Base-by-base conservation (phyloP, 805 yeast species). In the Candida suzukii region DNA sequence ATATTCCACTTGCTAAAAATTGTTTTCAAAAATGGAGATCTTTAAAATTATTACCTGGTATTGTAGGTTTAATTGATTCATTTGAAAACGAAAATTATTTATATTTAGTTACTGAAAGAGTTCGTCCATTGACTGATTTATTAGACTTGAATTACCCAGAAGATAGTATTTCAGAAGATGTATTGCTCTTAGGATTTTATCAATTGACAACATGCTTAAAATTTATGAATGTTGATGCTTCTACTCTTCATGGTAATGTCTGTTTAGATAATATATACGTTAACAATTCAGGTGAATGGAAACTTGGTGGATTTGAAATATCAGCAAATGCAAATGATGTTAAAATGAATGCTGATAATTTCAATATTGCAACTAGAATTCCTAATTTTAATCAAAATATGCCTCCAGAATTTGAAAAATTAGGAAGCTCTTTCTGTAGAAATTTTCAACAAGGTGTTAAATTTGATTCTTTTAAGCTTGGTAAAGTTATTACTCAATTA, bases 301-400 rank as follows among this genome's bases (percentile, higher is more conserved):
- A 78, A 44, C 56, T 90, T 22, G 83, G 84, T 44, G 95, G 96
- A 1, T 78, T 88, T 52, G 97, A 90, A 58, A 58, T 81, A 1
- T 61, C 78, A 28, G 70, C 82, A 2, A 73, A 67, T 41, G 56
- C 73, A 34, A 64, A 73, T 4, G 79, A 68, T 46, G 70, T 71
- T 17, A 70, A 71, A 17, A 67, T 61, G 38, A 71, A 72, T 18
- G 55, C 63, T 56, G n/a, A 51, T 36, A 31, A 46, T 19, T 27
- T 48, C 45, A 34, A 60, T 59, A 21, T 30, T 40, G 56, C 51
- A 6, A 40, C 39, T 43, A 53, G 19, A 51, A 59, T 51, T 35
- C 58, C 47, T 41, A 55, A 42, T 32, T 59, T 44, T 45, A 56
- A 44, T 4, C 24, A 38, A 6, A 26, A 45, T 14, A 20, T 53